Base-by-base conservation (phyloP, 1,284 basidiomycete genomes). In the Inonotus hispidus region DNA sequence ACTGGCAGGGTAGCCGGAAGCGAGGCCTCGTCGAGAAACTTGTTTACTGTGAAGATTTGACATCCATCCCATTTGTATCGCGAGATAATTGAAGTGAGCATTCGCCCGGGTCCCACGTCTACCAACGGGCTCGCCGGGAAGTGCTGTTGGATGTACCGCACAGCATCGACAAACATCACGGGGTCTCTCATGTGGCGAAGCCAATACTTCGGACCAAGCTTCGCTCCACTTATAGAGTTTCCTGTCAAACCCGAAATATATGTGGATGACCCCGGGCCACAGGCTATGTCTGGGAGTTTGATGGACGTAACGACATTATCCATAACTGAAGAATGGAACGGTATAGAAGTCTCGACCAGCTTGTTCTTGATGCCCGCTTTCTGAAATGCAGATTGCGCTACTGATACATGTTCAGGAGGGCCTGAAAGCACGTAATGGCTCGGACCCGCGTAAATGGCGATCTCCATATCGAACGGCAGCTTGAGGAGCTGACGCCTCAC, bases 321-420 rank as follows among this genome's bases (percentile, higher is more conserved):
- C 57, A 59, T 59, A 8, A 45, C 19, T 16, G 56, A 21, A 5
- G 61, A 62, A 49, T 62, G 61, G 57, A 62, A 62, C n/a, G 61
- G 61, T 1, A 62, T 37, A 13, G 35, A 49, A 3, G 61, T 55
- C 25, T 35, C 49, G 27, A 62, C 52, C 14, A 59, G 21, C 29
- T 38, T 38, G 13, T 47, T 53, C 27, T 59, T 62, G n/a, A 62
- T 37, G 4, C 49, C 47, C 13, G 29, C 16, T 14, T 35, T 46
- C 10, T 43, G 19, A 21, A 62, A 59, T 21, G 37, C 23, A 2
- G 32, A 27, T 14, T 59, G 49, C 4, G 58, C 61, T 16, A 16
- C 5, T 1, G 39, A 21, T 10, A 62, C 49, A n/a, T 59, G 56
- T 6, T 58, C 29, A 11, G 21, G 8, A 14, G 57, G 25, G 5